Evolutionary conservation across 78 protist genomes (phyloP), one percentile per base, ranked within the genome.

Genomic region (Dictyostelium intermedium): DNA sequence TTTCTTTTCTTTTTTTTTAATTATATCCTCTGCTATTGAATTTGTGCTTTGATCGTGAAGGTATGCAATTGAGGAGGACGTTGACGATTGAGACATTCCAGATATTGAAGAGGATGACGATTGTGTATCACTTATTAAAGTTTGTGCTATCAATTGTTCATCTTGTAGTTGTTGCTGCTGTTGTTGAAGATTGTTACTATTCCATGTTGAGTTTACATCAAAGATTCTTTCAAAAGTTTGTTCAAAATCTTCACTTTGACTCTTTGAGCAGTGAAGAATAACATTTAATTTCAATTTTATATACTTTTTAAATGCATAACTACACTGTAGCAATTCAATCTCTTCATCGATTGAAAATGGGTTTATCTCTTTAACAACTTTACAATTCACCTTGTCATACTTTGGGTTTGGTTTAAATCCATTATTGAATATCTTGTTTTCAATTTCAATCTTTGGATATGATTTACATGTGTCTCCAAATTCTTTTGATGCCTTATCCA

Each of bases 291-390:
- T 70, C 34, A 70, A 32, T 32, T 70, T 70, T 30, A 70, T 70
- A 70, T 70, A 70, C 34, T 32, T 70, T 32, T 70, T 70, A 70
- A 70, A 70, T 32, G 77, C 18, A 70, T 70, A 70, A 70, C 77
- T 70, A 27, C 37, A 70, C 16, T 27, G 43, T 32, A 70, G 30
- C 16, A 70, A 3, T 32, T 70, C 77, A 25, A 70, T 32, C 20
- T 70, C 77, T 70, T 70, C 77, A 32, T 70, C 34, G 20, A 70
- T 70, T 70, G 37, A 27, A 32, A 70, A 70, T 14, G 77, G 20
- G 10, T 70, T 32, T 30, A 70, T 32, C 20, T 70, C 77, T 70
- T 70, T 70, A 14, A 70, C 77, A 13, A 70, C 77, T 32, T 32
- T 70, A 70, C 77, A 70, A 70, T 70, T 70, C 0, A 70, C 77